Evolutionary conservation across 1,139 yeast genomes (phyloP).

Genomic region (Pneumocystis sp.): DNA sequence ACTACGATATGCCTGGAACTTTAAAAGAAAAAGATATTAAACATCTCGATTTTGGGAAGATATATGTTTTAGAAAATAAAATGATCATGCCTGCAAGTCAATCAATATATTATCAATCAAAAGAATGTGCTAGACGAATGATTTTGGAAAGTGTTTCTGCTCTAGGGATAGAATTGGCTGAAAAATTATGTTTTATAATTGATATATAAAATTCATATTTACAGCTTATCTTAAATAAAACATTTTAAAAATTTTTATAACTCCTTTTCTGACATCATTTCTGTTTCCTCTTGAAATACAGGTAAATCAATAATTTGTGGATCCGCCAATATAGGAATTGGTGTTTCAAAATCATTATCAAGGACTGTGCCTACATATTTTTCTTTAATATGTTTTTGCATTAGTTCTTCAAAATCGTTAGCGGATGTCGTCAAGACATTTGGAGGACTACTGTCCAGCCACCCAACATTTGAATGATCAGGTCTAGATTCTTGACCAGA

Average conservation of each 20-base stretch:
- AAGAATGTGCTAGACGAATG: neutral
- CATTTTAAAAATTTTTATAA: neutral
- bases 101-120: neutral
- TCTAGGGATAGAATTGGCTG: neutral
- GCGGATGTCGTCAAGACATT: neutral
- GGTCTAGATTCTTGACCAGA: slow-evolving; percentile 5
- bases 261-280: neutral
- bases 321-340: neutral
- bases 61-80: neutral
- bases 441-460: neutral
- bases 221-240: neutral
- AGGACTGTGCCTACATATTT: neutral
- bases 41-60: neutral
- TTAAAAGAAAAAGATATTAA: neutral
- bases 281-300: neutral
- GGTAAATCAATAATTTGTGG: neutral
- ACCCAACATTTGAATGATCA: neutral
- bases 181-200: neutral
- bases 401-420: neutral
- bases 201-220: neutral
- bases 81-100: neutral
- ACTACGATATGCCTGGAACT: neutral
- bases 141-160: neutral
- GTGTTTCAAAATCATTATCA: neutral
- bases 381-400: neutral